Base-by-base conservation (phyloP, 768 basidiomycete genomes). In the Dictyophora rubrovolvata region DNA sequence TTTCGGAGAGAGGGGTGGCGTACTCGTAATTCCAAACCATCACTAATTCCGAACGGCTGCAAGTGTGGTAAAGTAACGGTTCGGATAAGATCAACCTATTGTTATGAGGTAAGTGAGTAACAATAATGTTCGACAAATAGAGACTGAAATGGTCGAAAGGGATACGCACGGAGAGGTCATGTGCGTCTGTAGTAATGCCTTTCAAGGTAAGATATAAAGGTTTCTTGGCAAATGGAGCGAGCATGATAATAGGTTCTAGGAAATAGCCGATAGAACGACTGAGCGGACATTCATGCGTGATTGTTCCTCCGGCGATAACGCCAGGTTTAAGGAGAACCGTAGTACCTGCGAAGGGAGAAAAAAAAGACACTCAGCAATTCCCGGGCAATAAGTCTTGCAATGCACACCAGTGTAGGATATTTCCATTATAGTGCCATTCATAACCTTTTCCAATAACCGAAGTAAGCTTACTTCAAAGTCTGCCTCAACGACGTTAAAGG, bases 381-480 rank as follows among this genome's bases (percentile, higher is more conserved):
- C 2, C 16, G 54, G 48, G 8, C 48, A 21, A 7, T 42, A 46
- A 18, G 53, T 56, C 16, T 34, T 11, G 55, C 34, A n/a, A 2
- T 42, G 7, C 81, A 56, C 63, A 87, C 93, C 95, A 20, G 96
- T 98, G 7, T 94, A 86, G 1, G 93, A 95, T 54, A 99, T 98
- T 70, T 98, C 96, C 61, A 98, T 88, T 28, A 90, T 73, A 5
- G 90, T 90, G 1, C 95, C 96, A 77, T 98, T 97, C 2, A 93
- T 94, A 3, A 89, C 75, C 65, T 90, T 92, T 69, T 97, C 94
- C 35, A 97, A 66, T 16, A 98, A 72, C 50, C 95, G 78, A 48
- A 99, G 71, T 22, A 97, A 77, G 66, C 89, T 93, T 52, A 95
- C 83, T 75, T 99, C 96, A 71, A 86, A 95, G 70, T 98, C 94